phyloP scores from a whole-genome alignment of 2,329 filamentous ascomycete genomes.

The Xylariales sp. region DNA sequence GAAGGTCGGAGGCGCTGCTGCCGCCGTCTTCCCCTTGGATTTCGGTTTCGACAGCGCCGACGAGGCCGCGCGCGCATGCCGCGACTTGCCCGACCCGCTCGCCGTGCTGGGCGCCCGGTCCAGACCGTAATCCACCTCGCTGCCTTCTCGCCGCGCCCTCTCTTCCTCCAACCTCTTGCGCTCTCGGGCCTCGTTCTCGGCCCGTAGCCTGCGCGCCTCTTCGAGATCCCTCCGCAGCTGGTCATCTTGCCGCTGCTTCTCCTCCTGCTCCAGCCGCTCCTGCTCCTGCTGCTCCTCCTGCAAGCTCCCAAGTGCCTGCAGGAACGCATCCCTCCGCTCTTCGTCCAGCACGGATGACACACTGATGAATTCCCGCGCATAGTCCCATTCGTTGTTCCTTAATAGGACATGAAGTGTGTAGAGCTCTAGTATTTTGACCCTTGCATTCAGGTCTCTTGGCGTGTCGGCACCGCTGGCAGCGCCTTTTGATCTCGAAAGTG shows the following conservation, averaged over 20 bases:
- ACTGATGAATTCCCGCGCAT: constrained; percentile 84
- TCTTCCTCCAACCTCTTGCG: constrained; percentile 50
- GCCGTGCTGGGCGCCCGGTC: constrained; percentile 45
- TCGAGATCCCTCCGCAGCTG: constrained; percentile 52
- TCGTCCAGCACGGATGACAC: constrained; percentile 86
- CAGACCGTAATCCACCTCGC: constrained; percentile 66
- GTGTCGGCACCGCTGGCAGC: constrained; percentile 66
- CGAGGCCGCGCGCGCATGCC: constrained; percentile 25
- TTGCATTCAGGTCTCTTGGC: constrained; percentile 75
- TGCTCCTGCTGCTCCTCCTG: constrained; percentile 77
- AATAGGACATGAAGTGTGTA: constrained; percentile 95
- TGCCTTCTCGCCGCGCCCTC: constrained; percentile 42
- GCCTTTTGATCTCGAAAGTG: constrained; percentile 39
- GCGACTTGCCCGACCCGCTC: constrained; percentile 27
- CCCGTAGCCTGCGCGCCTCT: constrained; percentile 48
- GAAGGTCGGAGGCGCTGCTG: constrained; percentile 28
- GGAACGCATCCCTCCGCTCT: constrained; percentile 82
- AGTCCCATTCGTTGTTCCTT: constrained; percentile 93
- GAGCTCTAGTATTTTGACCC: constrained; percentile 89
- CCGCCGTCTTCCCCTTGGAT: constrained; percentile 19
- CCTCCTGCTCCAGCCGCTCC: constrained; percentile 61
- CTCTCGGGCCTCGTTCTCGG: constrained; percentile 57
- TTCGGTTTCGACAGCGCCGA: constrained; percentile 22
- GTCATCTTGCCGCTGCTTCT: constrained; percentile 51
- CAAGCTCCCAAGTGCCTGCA: constrained; percentile 78